phyloP scores from a whole-genome alignment of 495 filamentous ascomycete genomes.

The Chaetomium cochliodes region DNA sequence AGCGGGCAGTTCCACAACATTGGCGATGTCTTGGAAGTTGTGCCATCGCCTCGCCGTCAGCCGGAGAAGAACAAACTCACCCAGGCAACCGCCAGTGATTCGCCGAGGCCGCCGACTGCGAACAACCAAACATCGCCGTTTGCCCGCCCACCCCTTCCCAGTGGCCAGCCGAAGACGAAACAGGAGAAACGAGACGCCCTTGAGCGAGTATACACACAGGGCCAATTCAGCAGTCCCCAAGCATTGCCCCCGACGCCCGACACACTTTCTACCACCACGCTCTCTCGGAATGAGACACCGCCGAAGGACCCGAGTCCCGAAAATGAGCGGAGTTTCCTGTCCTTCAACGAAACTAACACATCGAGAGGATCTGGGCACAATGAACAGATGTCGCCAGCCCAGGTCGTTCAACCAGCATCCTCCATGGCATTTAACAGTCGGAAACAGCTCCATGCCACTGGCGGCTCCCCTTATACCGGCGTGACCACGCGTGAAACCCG shows the following conservation, averaged over 20 bases:
- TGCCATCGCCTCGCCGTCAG: constrained; percentile 42
- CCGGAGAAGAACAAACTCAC: constrained; percentile 39
- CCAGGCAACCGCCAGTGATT: constrained; percentile 24
- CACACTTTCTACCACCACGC: constrained; percentile 52
- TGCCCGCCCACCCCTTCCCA: constrained; percentile 16
- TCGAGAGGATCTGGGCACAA: constrained; percentile 23
- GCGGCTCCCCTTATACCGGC: constrained; percentile 12
- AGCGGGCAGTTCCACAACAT: constrained; percentile 42
- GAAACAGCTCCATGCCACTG: constrained; percentile 14
- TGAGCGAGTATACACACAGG: constrained; percentile 42
- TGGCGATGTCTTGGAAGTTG: constrained; percentile 40
- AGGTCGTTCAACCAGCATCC: constrained; percentile 25
- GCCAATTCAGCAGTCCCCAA: constrained; percentile 32
- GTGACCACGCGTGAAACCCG: constrained; percentile 23
- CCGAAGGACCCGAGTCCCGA: constrained; percentile 26
- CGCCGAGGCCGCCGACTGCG: constrained; percentile 28
- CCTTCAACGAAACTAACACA: constrained; percentile 28
- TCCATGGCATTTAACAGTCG: constrained; percentile 34
- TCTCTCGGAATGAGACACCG: constrained; percentile 43
- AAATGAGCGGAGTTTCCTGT: constrained; percentile 27
- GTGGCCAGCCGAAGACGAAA: constrained; percentile 34
- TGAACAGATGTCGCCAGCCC: background rate
- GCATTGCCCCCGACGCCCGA: constrained; percentile 55
- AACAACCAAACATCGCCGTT: constrained; percentile 28
- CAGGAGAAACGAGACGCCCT: constrained; percentile 46